Conservation (phyloP, 768 basidiomycete genomes). For the Pleurotus djamor region DNA sequence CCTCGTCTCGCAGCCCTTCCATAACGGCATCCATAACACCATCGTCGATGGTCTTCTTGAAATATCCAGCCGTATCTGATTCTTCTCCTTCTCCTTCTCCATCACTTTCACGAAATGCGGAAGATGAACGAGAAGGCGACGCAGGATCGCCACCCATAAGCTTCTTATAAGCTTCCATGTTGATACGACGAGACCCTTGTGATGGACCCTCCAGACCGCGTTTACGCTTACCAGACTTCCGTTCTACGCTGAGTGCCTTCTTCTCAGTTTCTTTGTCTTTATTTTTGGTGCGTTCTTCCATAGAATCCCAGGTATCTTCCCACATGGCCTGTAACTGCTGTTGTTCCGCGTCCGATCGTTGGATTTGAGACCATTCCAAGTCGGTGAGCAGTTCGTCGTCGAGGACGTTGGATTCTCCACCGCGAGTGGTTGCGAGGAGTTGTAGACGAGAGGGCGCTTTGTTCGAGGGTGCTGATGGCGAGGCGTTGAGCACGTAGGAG, state of each 20-base stretch:
- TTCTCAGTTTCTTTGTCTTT: conserved; percentile 7
- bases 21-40: conserved; percentile 1
- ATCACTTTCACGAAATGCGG: conserved; percentile 22
- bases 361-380: conserved; percentile 63
- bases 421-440: conserved; percentile 53
- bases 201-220: conserved; percentile 21
- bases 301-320: conserved; percentile 24
- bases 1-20: conserved; percentile 12
- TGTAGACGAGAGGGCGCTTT: conserved; percentile 63
- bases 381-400: conserved; percentile 75
- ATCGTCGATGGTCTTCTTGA: not conserved
- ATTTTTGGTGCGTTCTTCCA: conserved; percentile 20
- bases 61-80: conserved; percentile 1
- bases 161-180: conserved; percentile 54
- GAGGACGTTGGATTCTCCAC: conserved; percentile 48
- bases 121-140: too few relatives aligned
- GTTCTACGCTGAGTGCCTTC: not conserved
- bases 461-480: conserved; percentile 21
- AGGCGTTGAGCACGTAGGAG: conserved; percentile 53
- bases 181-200: conserved; percentile 25
- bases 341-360: conserved; percentile 54
- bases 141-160: conserved; percentile 35
- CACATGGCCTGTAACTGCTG: conserved; percentile 28
- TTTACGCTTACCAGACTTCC: conserved; percentile 10
- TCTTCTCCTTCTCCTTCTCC: conserved; percentile 9